phyloP scores from a whole-genome alignment of 768 basidiomycete species.

The Hebeloma cylindrosporum region DNA sequence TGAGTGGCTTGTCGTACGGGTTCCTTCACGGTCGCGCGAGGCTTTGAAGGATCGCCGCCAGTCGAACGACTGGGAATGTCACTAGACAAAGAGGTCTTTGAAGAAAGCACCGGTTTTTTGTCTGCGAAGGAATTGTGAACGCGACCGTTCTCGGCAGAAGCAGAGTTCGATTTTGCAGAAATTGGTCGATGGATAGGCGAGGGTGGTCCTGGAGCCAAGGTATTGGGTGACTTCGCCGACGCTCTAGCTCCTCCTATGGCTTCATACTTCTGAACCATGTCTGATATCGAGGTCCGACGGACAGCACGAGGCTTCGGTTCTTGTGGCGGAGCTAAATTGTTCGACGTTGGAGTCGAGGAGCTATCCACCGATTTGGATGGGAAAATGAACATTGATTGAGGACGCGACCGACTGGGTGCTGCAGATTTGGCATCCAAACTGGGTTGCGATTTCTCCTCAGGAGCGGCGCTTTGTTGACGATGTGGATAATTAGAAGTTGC shows the following conservation, averaged over 20 bases:
- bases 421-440: slow-evolving; percentile 23
- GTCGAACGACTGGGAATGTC: slow-evolving; percentile 4
- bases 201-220: slow-evolving; percentile 28
- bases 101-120: slow-evolving; percentile 7
- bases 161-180: slow-evolving; percentile 8
- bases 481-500: slow-evolving; percentile 7
- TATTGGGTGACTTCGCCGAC: slow-evolving; percentile 28
- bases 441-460: slow-evolving; percentile 19
- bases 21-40: slow-evolving; percentile 4
- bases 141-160: slow-evolving; percentile 13
- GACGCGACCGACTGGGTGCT: slow-evolving; percentile 53
- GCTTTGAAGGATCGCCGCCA: slow-evolving; percentile 6
- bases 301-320: slow-evolving; percentile 41
- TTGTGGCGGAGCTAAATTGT: slow-evolving; percentile 47
- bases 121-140: slow-evolving; percentile 9
- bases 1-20: slow-evolving; percentile 6
- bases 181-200: slow-evolving; percentile 26
- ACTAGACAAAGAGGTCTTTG: slow-evolving; percentile 7
- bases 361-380: slow-evolving; percentile 53
- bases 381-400: slow-evolving; percentile 81
- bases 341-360: slow-evolving; percentile 32
- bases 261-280: slow-evolving; percentile 85
- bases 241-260: slow-evolving; percentile 61
- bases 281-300: slow-evolving; percentile 77
- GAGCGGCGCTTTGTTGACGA: slow-evolving; percentile 12